These are phyloP conservation scores for Bisporella sp. DNA, from an alignment of 2,329 filamentous ascomycete species.

Conservation along the genomic window DNA sequence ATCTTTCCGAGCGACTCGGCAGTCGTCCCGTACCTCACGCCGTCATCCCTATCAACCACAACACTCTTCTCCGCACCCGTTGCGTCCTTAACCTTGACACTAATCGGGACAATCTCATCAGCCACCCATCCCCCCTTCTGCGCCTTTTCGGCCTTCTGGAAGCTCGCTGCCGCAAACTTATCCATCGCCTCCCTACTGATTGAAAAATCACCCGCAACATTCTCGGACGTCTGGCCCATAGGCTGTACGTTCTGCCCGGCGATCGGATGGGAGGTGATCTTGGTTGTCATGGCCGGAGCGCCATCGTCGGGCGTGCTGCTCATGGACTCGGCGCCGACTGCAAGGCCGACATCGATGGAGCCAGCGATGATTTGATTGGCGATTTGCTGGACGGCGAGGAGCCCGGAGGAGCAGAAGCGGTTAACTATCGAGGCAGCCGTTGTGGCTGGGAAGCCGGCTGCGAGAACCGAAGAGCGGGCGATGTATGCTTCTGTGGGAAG, in stretches of 20 bases:
- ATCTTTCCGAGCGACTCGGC: conserved; percentile 85
- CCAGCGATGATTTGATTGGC: conserved; percentile 84
- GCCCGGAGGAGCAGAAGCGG: conserved; percentile 86
- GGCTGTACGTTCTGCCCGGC: conserved; percentile 91
- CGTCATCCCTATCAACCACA: conserved; percentile 76
- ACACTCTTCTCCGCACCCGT: conserved; percentile 80
- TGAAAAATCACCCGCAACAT: conserved; percentile 81
- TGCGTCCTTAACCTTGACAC: conserved; percentile 74
- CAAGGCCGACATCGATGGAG: conserved; percentile 91
- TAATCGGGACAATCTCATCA: conserved; percentile 81
- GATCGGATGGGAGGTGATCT: conserved; percentile 69
- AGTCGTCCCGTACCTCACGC: conserved; percentile 77
- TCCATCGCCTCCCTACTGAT: conserved; percentile 72
- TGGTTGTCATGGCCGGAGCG: conserved; percentile 80
- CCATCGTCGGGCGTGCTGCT: conserved; percentile 69
- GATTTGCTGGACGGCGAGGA: conserved; percentile 87
- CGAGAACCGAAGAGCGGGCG: conserved; percentile 77
- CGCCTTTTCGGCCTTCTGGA: conserved; percentile 79
- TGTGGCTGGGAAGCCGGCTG: conserved; percentile 79
- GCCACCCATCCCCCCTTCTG: conserved; percentile 82
- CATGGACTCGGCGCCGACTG: conserved; percentile 97
- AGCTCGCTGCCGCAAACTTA: conserved; percentile 78
- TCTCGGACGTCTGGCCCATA: conserved; percentile 88
- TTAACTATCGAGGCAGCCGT: conserved; percentile 80
- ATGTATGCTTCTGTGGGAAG: conserved; percentile 68